These are phyloP conservation scores for Grifola frondosa DNA, from an alignment of 1,284 basidiomycete species.

Conservation along the genomic window DNA sequence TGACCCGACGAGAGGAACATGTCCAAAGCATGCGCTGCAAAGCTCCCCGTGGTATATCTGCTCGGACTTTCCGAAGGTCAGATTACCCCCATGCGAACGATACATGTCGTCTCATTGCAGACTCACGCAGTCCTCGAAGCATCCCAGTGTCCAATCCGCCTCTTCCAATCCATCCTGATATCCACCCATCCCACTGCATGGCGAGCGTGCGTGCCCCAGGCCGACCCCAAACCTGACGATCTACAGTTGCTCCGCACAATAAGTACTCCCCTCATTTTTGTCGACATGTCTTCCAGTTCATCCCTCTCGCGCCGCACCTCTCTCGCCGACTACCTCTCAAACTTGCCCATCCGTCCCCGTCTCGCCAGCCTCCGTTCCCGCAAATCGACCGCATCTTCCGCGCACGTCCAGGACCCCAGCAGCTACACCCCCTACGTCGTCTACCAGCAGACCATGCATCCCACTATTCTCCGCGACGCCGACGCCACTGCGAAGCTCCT, in stretches of 20 bases:
- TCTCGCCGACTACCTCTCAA: conserved; percentile 45
- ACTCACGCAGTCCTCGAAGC: conserved; percentile 17
- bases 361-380: conserved; percentile 40
- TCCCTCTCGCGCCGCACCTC: conserved; percentile 38
- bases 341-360: conserved; percentile 39
- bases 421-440: conserved; percentile 42
- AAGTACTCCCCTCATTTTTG: conserved; percentile 23
- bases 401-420: conserved; percentile 37
- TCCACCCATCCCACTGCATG: conserved; percentile 11
- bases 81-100: conserved; percentile 1
- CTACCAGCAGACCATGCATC: conserved; percentile 52
- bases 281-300: conserved; percentile 29
- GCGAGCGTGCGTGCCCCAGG: conserved; percentile 17
- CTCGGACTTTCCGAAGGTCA: conserved; percentile 6
- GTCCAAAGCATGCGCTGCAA: conserved; percentile 7
- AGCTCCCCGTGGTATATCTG: conserved; percentile 17
- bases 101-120: conserved; percentile 18
- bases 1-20: conserved; percentile 10
- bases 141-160: conserved; percentile 14
- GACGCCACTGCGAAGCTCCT: conserved; percentile 62
- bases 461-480: conserved; percentile 60
- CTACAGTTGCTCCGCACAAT: conserved; percentile 23
- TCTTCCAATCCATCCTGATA: conserved; percentile 6
- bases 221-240: conserved; percentile 26
- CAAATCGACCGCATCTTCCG: conserved; percentile 29